A percentile compares a stretch with the other conserved stretches of the same genome.
Conservation (phyloP, 2,329 filamentous ascomycete species). For the Ceratocystis eucalypticola region DNA sequence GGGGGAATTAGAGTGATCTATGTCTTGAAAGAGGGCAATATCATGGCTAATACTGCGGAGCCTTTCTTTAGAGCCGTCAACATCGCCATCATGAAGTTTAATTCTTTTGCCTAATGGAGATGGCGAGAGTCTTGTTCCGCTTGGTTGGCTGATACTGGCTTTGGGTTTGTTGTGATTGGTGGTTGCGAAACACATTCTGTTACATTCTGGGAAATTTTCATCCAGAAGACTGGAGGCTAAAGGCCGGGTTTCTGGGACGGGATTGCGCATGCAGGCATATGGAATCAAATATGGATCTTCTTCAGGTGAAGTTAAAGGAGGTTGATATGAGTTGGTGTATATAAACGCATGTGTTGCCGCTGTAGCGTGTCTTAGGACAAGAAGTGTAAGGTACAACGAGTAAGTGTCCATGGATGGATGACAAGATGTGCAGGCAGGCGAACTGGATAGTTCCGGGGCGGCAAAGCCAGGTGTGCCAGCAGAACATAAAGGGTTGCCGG, state of each 20-base stretch:
- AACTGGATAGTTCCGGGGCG: not conserved
- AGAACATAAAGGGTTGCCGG: not conserved
- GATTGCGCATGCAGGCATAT: not conserved
- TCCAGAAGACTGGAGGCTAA: not conserved
- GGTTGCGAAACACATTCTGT: not conserved
- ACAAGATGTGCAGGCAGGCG: not conserved
- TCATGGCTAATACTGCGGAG: too few species aligned
- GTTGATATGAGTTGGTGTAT: not conserved
- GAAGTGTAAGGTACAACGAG: not conserved
- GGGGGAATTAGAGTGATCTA: too few species aligned
- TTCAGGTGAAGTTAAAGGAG: not conserved
- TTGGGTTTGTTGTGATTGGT: not conserved
- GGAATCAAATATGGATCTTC: not conserved
- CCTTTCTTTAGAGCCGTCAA: too few species aligned
- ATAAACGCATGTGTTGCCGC: not conserved
- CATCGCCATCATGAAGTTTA: too few species aligned
- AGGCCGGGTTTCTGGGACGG: not conserved
- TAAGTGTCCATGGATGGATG: conserved; percentile 13
- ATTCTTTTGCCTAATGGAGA: too few species aligned
- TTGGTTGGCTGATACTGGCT: too few species aligned
- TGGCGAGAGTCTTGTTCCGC: too few species aligned
- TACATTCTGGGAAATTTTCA: not conserved
- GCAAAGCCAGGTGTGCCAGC: not conserved
- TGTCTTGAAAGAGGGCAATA: too few species aligned
- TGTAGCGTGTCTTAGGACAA: not conserved